phyloP scores from a whole-genome alignment of 2,329 filamentous ascomycete species.

The Neofusicoccum kwambonambiense region DNA sequence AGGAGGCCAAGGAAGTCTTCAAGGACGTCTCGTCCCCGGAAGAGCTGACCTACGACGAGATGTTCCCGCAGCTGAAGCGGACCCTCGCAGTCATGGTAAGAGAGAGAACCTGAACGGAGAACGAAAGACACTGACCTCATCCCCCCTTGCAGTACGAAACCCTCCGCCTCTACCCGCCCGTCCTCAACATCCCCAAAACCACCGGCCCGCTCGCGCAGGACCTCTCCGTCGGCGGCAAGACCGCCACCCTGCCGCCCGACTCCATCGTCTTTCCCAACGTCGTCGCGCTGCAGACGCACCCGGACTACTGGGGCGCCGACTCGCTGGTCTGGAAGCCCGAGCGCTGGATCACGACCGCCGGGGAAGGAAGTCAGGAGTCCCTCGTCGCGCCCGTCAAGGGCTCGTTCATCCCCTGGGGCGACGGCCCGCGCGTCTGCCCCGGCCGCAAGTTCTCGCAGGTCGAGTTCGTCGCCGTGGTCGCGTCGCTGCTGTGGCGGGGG shows the following conservation, averaged over 20 bases:
- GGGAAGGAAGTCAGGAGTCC: neutral
- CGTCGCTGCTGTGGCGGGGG: conserved; percentile 23
- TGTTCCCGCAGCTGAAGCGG: conserved; percentile 46
- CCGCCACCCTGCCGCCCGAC: neutral
- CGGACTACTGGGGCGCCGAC: conserved; percentile 5
- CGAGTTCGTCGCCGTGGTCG: conserved; percentile 35
- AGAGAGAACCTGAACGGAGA: neutral
- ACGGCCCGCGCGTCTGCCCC: conserved; percentile 32
- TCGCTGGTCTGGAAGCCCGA: neutral
- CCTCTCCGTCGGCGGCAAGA: neutral
- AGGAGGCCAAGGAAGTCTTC: conserved; percentile 46
- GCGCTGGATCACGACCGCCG: neutral
- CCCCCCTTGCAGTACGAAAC: conserved; percentile 24
- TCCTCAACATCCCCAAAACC: conserved; percentile 22
- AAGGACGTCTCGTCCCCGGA: conserved; percentile 18
- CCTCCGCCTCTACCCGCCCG: conserved; percentile 27
- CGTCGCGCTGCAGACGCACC: conserved; percentile 3
- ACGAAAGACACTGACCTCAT: neutral
- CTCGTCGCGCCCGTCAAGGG: neutral
- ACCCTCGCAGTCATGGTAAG: conserved; percentile 51
- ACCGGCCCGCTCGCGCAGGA: neutral
- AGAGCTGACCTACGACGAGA: conserved; percentile 21
- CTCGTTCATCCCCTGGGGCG: conserved; percentile 30
- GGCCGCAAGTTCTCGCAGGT: conserved; percentile 40
- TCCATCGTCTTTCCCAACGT: neutral